Base-by-base conservation (phyloP, 1,284 basidiomycete species). In the Singerocomus inundabilis region DNA sequence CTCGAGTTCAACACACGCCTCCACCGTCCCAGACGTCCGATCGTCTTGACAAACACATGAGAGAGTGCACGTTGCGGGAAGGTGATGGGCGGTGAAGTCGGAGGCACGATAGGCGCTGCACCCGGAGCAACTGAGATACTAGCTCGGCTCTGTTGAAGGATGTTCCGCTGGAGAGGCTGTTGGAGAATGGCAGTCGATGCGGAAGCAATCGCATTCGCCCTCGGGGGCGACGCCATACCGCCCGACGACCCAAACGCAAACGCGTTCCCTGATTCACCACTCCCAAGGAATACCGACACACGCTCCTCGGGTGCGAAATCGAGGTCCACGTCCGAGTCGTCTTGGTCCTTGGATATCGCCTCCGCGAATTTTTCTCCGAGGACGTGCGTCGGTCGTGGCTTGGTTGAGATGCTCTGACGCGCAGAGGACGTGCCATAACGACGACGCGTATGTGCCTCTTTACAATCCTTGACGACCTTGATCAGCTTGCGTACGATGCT, bases 11-110 rank as follows among this genome's bases (percentile, higher is more conserved):
- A 64, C 12, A 88, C 88, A 3, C 88, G 79, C 57, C 79, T 88
- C 85, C 90, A 91, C n/a, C 86, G 74, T 8, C 91, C 89, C 13
- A 93, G 70, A 4, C 85, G 79, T 3, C 89, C 86, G 43, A 91
- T 85, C 1, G 90, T 91, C 68, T 85, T 89, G 37, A 89, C 86
- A 43, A 93, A 80, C 11, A 80, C 90, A 5, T 87, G 77, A 0
- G 88, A 90, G 25, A 91, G 71, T 0, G 84, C 75, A 57, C 76
- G 84, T 47, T 85, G 80, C 31, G 82, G 79, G 21, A 80, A 77
- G 2, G 81, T 76, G 21, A 84, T 68, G 7, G 72, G 64, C 2
- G 75, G 68, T 9, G 77, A 61, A 13, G 72, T 69, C 25, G 74
- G 72, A 2, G 74, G 49, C 38, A 74, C 64, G 15, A 69, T 64